Percentiles rank a stretch among this genome's conserved stretches.
These are phyloP conservation scores for Clitopilus hobsonii DNA, from an alignment of 768 basidiomycete genomes.

Conservation along the genomic window DNA sequence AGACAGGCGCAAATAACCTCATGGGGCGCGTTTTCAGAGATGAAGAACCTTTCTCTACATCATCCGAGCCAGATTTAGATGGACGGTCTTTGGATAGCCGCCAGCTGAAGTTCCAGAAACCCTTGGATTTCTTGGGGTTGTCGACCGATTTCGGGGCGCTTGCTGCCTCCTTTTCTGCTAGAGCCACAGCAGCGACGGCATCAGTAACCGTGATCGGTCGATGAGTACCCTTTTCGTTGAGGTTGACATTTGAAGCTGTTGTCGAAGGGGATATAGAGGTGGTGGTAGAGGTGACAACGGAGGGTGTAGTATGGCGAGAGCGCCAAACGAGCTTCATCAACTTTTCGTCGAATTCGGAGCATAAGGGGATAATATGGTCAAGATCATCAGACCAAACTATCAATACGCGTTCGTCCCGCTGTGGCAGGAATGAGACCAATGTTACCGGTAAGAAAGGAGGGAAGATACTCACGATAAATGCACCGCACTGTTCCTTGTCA, in stretches of 20 bases:
- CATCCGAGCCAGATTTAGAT: constrained; percentile 22
- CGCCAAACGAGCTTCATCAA: constrained; percentile 54
- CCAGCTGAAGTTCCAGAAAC: constrained; percentile 42
- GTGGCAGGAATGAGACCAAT: constrained; percentile 9
- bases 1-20: constrained; percentile 67
- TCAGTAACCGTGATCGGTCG: constrained; percentile 22
- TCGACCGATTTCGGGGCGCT: constrained; percentile 11
- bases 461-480: constrained; percentile 62
- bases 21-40: constrained; percentile 36
- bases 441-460: background rate
- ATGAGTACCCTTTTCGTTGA: constrained; percentile 42
- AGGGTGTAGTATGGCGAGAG: constrained; percentile 33
- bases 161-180: constrained; percentile 24
- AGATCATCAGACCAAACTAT: constrained; percentile 84
- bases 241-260: constrained; percentile 48
- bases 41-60: constrained; percentile 46
- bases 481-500: constrained; percentile 89
- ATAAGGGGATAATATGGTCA: constrained; percentile 73
- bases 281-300: constrained; percentile 32
- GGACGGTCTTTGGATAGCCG: constrained; percentile 34
- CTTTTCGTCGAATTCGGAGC: constrained; percentile 68
- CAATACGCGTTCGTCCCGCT: constrained; percentile 82
- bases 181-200: constrained; percentile 24
- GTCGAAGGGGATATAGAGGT: constrained; percentile 40
- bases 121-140: constrained; percentile 9